Evolutionary conservation across 2,329 filamentous ascomycete genomes (phyloP), one percentile per base, ranked within the genome.

Genomic region (Colletotrichum paranaense): DNA sequence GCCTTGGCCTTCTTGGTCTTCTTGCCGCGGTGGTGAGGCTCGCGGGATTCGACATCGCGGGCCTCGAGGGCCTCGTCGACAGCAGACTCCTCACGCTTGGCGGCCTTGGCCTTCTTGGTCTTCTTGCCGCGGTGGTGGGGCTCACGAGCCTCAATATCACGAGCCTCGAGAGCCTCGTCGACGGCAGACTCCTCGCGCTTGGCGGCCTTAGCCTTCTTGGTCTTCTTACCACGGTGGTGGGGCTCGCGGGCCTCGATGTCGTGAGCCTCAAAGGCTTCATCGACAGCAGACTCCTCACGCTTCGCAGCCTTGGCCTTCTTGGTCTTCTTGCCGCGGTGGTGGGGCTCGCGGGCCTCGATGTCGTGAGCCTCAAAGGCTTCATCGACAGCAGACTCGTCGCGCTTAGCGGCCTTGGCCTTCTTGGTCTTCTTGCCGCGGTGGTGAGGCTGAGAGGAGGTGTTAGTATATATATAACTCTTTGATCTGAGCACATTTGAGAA

Each of bases 341-440:
- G 72, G 42, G 75, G 75, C 56, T 76, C 75, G 24, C 74, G 74
- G 35, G 74, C 57, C 26, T 76, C 75, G 6, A 76, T 62, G 14
- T 53, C 26, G 11, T 19, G 55, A 19, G 19, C 26, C 24, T 14
- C 55, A 22, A 76, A 35, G 22, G 57, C 57, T 3, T 68, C 28
- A 6, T 68, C 66, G n/a, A n/a, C 63, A 49, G 46, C 35, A 8
- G 55, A 59, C 63, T 55, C 71, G 6, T 73, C 46, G 16, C 35
- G 14, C 35, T 46, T 62, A 8, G 46, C 49, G 5, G 26, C 26
- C 58, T 62, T 62, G 16, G 32, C 32, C 5, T 32, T 32, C 42
- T 71, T 71, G 16, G 67, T 62, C 60, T 71, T 73, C 62, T 73
- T 73, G 26, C 71, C 70, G 5, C 58, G 30, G 66, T 74, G 71